Conservation (phyloP, 2,329 filamentous ascomycete genomes). For the Sphaceloma murrayae region DNA sequence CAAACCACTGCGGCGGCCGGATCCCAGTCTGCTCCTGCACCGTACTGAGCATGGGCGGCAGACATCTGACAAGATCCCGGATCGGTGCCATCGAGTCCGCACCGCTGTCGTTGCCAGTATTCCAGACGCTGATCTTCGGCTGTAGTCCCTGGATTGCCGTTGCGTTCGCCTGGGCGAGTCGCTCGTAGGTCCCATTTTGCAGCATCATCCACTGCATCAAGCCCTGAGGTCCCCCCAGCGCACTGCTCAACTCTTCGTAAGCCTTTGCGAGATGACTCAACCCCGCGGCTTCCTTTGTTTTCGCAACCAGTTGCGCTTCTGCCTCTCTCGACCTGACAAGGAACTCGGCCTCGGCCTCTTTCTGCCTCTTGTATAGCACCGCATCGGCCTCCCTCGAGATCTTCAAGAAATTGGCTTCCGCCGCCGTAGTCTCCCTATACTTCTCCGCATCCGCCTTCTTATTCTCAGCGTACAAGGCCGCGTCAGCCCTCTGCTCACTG, state of each 20-base stretch:
- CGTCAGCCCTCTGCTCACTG: slow-evolving; percentile 59
- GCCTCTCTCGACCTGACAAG: slow-evolving; percentile 43
- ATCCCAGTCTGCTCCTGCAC: slow-evolving; percentile 88
- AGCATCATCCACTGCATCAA: slow-evolving; percentile 83
- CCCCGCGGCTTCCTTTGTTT: slow-evolving; percentile 68
- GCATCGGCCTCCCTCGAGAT: slow-evolving; percentile 39
- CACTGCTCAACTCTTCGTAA: slow-evolving; percentile 61
- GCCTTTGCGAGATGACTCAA: slow-evolving; percentile 67
- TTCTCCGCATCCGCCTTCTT: slow-evolving; percentile 41
- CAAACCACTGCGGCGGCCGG: slow-evolving; percentile 63
- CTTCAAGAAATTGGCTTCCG: slow-evolving; percentile 33
- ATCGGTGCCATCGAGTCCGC: slow-evolving; percentile 55
- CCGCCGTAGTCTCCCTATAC: slow-evolving; percentile 52
- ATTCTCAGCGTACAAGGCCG: slow-evolving; percentile 40
- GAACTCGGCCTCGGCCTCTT: slow-evolving; percentile 33
- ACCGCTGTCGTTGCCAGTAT: slow-evolving; percentile 53
- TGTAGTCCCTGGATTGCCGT: slow-evolving; percentile 64
- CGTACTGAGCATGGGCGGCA: slow-evolving; percentile 72
- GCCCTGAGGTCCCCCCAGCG: slow-evolving; percentile 68
- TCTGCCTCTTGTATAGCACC: slow-evolving; percentile 38
- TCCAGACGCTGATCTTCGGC: slow-evolving; percentile 89
- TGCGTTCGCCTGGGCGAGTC: slow-evolving; percentile 69
- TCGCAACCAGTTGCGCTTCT: slow-evolving; percentile 49
- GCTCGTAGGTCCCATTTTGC: slow-evolving; percentile 67
- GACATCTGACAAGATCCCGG: slow-evolving; percentile 72